Evolutionary conservation across 805 yeast genomes (phyloP).

Genomic region (Lachancea sp.): DNA sequence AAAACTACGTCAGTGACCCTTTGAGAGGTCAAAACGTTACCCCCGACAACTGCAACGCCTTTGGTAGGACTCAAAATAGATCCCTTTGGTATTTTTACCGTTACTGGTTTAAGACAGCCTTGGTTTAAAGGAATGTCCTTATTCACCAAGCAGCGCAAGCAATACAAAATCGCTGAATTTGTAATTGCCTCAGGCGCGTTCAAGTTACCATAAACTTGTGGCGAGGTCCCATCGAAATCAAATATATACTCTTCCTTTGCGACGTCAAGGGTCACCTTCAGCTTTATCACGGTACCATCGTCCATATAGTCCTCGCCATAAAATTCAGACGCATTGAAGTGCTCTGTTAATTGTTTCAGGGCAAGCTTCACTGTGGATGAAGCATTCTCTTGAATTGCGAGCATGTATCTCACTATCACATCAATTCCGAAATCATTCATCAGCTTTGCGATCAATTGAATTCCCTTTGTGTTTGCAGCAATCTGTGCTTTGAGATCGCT

Average conservation of each 20-base stretch:
- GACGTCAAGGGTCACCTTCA: slow-evolving; percentile 45
- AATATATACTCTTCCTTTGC: slow-evolving; percentile 58
- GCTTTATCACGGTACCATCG: slow-evolving; percentile 66
- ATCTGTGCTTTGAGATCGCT: slow-evolving; percentile 81
- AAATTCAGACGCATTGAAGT: slow-evolving; percentile 36
- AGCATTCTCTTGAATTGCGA: slow-evolving; percentile 75
- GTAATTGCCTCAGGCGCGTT: slow-evolving; percentile 93
- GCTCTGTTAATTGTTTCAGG: slow-evolving; percentile 40
- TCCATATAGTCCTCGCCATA: slow-evolving; percentile 65
- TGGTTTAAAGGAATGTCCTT: slow-evolving; percentile 89
- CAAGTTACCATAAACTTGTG: slow-evolving; percentile 82
- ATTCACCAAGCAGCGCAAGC: slow-evolving; percentile 75
- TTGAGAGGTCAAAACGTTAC: slow-evolving; percentile 93
- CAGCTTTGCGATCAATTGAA: slow-evolving; percentile 52
- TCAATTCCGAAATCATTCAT: slow-evolving; percentile 56
- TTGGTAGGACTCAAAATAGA: slow-evolving; percentile 66
- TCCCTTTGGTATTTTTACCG: slow-evolving; percentile 55
- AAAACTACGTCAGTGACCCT: slow-evolving; percentile 84
- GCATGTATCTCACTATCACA: slow-evolving; percentile 66
- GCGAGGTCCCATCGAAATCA: slow-evolving; percentile 81
- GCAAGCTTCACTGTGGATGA: slow-evolving; percentile 58
- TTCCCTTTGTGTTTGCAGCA: slow-evolving; percentile 86
- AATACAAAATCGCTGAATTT: slow-evolving; percentile 81
- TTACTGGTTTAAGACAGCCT: slow-evolving; percentile 81
- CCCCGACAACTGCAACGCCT: slow-evolving; percentile 91